Percentiles rank a stretch among this genome's conserved stretches.
Conservation (phyloP, 2,329 filamentous ascomycete genomes). For the Diaporthe sp. region DNA sequence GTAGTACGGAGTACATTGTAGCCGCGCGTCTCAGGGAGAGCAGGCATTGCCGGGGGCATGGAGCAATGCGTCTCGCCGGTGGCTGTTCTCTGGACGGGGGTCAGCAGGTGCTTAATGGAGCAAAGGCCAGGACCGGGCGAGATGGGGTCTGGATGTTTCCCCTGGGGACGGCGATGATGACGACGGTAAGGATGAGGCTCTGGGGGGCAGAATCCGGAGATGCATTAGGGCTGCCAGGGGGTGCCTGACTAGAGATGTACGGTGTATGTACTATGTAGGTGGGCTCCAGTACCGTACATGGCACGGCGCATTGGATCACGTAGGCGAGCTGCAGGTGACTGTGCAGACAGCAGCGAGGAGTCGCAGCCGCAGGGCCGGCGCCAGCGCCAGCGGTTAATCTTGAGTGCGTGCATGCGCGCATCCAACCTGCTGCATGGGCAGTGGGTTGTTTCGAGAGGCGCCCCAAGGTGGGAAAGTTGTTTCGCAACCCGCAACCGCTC, state of each 20-base stretch:
- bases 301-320: neutral
- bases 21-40: conserved; percentile 17
- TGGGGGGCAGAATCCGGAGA: conserved; percentile 17
- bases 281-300: neutral
- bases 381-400: conserved; percentile 21
- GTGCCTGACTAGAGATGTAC: conserved; percentile 4
- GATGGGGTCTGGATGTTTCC: neutral
- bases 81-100: neutral
- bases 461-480: neutral
- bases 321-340: conserved; percentile 27
- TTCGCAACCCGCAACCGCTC: conserved; percentile 4
- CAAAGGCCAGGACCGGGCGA: neutral
- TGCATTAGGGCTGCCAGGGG: conserved; percentile 33
- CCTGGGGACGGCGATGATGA: neutral
- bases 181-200: conserved; percentile 14
- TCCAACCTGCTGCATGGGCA: neutral
- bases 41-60: neutral
- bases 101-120: neutral
- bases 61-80: neutral
- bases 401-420: neutral
- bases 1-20: neutral
- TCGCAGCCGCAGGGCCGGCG: neutral
- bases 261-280: neutral
- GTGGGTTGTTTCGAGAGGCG: conserved; percentile 16
- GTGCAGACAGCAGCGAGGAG: conserved; percentile 20